Evolutionary conservation across 768 basidiomycete species (phyloP).

Genomic region (Phylloporus scabripes): DNA sequence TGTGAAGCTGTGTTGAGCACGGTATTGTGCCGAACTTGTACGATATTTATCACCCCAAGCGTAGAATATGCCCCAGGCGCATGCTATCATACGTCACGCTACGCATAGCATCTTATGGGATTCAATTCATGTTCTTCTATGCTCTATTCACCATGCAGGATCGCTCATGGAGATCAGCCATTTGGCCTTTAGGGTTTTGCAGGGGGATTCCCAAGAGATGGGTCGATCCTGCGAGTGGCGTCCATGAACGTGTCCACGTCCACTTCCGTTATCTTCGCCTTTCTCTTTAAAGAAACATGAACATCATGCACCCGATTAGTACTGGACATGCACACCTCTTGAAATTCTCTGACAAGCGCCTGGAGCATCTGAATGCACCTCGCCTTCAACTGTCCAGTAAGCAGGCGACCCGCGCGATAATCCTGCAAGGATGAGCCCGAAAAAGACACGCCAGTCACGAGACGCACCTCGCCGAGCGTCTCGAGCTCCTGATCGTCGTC

Average conservation of each 20-base stretch:
- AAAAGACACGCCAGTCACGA: neutral
- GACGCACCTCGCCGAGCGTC: conserved; percentile 60
- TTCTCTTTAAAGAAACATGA: conserved; percentile 48
- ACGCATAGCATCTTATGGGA: neutral
- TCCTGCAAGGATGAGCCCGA: conserved; percentile 47
- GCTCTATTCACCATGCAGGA: neutral
- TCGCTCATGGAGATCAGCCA: neutral
- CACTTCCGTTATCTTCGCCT: conserved; percentile 75
- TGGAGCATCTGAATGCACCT: conserved; percentile 81
- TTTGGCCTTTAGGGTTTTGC: neutral
- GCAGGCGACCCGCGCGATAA: conserved; percentile 80
- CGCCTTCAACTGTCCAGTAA: conserved; percentile 90
- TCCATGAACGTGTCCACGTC: conserved; percentile 78
- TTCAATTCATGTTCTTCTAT: conserved; percentile 7
- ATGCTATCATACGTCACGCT: neutral
- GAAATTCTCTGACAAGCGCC: conserved; percentile 79
- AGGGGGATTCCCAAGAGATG: conserved; percentile 39
- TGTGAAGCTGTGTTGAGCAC: conserved; percentile 10
- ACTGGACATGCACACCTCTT: conserved; percentile 48
- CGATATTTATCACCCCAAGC: conserved; percentile 4
- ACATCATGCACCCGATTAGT: neutral
- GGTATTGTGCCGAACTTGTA: neutral
- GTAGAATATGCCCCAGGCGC: neutral
- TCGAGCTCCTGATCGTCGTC: conserved; percentile 90
- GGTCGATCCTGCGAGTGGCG: conserved; percentile 65